phyloP scores from a whole-genome alignment of 2,329 filamentous ascomycete genomes.

The Scytalidium lignicola region DNA sequence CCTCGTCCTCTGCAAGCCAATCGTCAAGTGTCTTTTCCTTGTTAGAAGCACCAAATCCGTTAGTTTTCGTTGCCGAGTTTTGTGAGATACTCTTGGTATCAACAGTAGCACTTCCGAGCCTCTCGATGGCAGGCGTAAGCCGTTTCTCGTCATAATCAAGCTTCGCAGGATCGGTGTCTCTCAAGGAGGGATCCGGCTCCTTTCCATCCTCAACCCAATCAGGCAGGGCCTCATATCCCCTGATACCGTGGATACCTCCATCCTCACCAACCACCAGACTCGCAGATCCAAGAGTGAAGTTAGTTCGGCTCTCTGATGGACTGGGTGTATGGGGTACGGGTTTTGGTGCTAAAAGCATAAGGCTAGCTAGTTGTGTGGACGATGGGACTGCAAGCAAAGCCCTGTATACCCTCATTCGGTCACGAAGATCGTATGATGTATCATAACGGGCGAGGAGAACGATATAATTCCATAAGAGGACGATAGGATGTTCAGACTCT shows the following conservation, averaged over 20 bases:
- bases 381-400: conserved; percentile 72
- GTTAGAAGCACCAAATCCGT: conserved; percentile 34
- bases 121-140: conserved; percentile 54
- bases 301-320: conserved; percentile 77
- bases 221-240: conserved; percentile 74
- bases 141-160: conserved; percentile 34
- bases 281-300: conserved; percentile 75
- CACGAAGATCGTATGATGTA: conserved; percentile 88
- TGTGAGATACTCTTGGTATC: conserved; percentile 26
- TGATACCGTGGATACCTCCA: conserved; percentile 65
- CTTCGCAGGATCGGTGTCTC: conserved; percentile 50
- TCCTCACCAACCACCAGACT: conserved; percentile 79
- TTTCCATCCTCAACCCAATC: conserved; percentile 77
- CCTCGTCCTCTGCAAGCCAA: conserved; percentile 75
- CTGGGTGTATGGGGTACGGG: conserved; percentile 87
- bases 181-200: conserved; percentile 71
- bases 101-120: conserved; percentile 53
- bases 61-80: conserved; percentile 37
- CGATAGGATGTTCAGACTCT: conserved; percentile 58
- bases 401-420: conserved; percentile 84
- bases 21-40: conserved; percentile 79
- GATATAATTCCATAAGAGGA: conserved; percentile 77
- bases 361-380: conserved; percentile 75
- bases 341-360: conserved; percentile 90
- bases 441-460: conserved; percentile 86